Evolutionary conservation across 2,329 filamentous ascomycete species (phyloP).

Genomic region (Xylariales sp.): DNA sequence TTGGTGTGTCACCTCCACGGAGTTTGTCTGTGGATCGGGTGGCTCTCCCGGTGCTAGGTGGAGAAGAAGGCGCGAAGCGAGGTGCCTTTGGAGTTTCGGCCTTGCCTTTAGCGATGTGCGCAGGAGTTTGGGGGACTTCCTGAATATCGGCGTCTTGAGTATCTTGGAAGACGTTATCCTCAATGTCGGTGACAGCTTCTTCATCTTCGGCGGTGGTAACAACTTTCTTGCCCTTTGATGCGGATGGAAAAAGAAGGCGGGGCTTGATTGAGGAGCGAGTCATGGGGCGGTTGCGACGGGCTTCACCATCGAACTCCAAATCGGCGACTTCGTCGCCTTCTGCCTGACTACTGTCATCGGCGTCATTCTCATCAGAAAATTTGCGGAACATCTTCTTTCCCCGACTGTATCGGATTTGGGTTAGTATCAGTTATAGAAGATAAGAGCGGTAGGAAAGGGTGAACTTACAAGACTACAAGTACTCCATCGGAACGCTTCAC

Average conservation of each 20-base stretch:
- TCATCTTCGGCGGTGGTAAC: slow-evolving; percentile 62
- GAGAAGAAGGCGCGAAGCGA: slow-evolving; percentile 68
- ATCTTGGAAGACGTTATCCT: slow-evolving; percentile 58
- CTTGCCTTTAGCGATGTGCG: slow-evolving; percentile 51
- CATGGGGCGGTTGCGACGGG: slow-evolving; percentile 53
- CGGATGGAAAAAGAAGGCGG: slow-evolving; percentile 74
- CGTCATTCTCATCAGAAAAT: slow-evolving; percentile 60
- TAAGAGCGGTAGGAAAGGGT: slow-evolving; percentile 21
- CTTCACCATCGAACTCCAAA: slow-evolving; percentile 46
- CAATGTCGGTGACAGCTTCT: slow-evolving; percentile 69
- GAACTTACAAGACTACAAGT: slow-evolving; percentile 80
- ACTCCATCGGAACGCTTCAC: slow-evolving; percentile 76
- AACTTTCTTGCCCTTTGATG: slow-evolving; percentile 60
- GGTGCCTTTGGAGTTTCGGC: slow-evolving; percentile 65
- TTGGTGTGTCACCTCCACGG: slow-evolving; percentile 55
- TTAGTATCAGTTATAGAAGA: slow-evolving; percentile 43
- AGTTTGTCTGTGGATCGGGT: slow-evolving; percentile 68
- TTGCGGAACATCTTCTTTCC: slow-evolving; percentile 83
- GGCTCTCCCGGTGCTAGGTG: slow-evolving; percentile 70
- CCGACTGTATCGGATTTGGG: slow-evolving; percentile 63
- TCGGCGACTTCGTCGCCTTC: slow-evolving; percentile 43
- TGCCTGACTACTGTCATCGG: slow-evolving; percentile 50
- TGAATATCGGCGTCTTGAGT: slow-evolving; percentile 53
- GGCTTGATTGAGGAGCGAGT: slow-evolving; percentile 79
- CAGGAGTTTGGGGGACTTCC: slow-evolving; percentile 53